These are phyloP conservation scores for Flagelloscypha sp. DNA, from an alignment of 768 basidiomycete species.

Conservation along the genomic window DNA sequence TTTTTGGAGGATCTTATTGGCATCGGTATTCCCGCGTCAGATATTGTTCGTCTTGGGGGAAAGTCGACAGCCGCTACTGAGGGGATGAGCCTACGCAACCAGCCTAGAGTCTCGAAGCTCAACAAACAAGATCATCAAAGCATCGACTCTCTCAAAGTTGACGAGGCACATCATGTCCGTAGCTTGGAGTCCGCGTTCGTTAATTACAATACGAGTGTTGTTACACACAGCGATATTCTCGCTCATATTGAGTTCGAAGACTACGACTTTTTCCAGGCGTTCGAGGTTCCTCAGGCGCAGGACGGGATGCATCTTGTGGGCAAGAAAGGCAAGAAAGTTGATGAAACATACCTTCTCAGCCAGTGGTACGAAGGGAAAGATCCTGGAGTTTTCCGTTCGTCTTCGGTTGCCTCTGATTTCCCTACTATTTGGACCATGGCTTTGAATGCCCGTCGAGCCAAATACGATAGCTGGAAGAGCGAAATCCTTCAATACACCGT, in stretches of 20 bases:
- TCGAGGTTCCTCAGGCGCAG: slow-evolving; percentile 29
- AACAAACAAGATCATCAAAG: slow-evolving; percentile 28
- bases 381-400: slow-evolving; percentile 32
- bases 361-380: slow-evolving; percentile 39
- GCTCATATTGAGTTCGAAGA: slow-evolving; percentile 46
- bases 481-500: slow-evolving; percentile 21
- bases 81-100: slow-evolving; percentile 34
- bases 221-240: slow-evolving; percentile 25
- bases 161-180: slow-evolving; percentile 7
- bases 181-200: slow-evolving; percentile 23
- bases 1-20: slow-evolving; percentile 55
- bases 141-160: slow-evolving; percentile 32
- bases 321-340: slow-evolving; percentile 25
- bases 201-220: slow-evolving; percentile 15
- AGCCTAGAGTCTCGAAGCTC: slow-evolving; percentile 18
- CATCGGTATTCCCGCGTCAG: slow-evolving; percentile 42
- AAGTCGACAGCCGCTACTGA: slow-evolving; percentile 44
- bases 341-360: slow-evolving; percentile 32
- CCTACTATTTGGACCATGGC: slow-evolving; percentile 30
- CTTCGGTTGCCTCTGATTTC: slow-evolving; percentile 17
- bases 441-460: slow-evolving; percentile 11
- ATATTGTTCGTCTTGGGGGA: slow-evolving; percentile 52
- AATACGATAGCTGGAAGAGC: slow-evolving; percentile 20
- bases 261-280: slow-evolving; percentile 34
- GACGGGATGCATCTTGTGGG: slow-evolving; percentile 43